These are phyloP conservation scores for Ilyonectria destructans DNA, from an alignment of 2,329 filamentous ascomycete species.

Conservation along the genomic window DNA sequence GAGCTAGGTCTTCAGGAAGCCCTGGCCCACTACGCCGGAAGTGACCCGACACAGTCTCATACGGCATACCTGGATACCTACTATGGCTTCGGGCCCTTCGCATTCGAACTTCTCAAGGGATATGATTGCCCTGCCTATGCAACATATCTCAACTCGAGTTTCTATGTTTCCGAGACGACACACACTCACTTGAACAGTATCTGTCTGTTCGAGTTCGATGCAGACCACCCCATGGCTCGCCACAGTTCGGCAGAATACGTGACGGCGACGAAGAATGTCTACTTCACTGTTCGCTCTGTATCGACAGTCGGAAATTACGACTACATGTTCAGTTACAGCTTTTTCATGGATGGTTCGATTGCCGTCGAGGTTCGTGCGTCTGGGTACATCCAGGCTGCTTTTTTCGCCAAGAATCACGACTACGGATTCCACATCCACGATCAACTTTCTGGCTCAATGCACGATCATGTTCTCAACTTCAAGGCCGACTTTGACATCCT, in stretches of 20 bases:
- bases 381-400: slow-evolving; percentile 58
- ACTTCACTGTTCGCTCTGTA: slow-evolving; percentile 23
- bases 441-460: slow-evolving; percentile 57
- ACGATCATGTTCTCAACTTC: slow-evolving; percentile 59
- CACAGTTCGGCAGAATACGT: slow-evolving; percentile 26
- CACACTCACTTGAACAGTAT: slow-evolving; percentile 66
- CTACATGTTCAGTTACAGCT: slow-evolving; percentile 57
- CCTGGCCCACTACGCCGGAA: slow-evolving; percentile 66
- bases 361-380: slow-evolving; percentile 59
- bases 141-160: slow-evolving; percentile 65
- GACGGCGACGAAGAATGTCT: slow-evolving; percentile 23
- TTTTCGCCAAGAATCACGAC: slow-evolving; percentile 53
- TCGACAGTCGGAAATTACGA: slow-evolving; percentile 61
- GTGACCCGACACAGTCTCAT: slow-evolving; percentile 63
- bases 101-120: slow-evolving; percentile 62
- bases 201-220: slow-evolving; percentile 70
- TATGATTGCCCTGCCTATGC: slow-evolving; percentile 69
- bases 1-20: slow-evolving; percentile 72
- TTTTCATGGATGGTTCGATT: slow-evolving; percentile 56
- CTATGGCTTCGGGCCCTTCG: slow-evolving; percentile 65
- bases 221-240: slow-evolving; percentile 66
- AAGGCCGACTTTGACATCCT: slow-evolving; percentile 60
- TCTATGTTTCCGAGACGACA: slow-evolving; percentile 61
- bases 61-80: slow-evolving; percentile 64
- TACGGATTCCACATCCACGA: slow-evolving; percentile 56